Evolutionary conservation across 495 filamentous ascomycete genomes (phyloP).

Genomic region (Aspergillus incahuasiensis): DNA sequence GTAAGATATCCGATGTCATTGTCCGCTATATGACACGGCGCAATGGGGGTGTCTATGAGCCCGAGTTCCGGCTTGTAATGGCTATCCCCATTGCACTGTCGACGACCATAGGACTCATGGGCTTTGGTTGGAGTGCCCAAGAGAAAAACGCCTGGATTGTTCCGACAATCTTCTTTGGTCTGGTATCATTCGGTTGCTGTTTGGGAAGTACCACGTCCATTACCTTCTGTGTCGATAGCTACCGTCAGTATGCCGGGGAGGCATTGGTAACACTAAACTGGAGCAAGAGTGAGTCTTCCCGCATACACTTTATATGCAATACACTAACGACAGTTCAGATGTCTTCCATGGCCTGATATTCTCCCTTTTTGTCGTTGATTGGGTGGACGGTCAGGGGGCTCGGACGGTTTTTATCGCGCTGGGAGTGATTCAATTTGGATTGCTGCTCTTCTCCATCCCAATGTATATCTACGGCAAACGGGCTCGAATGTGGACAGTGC

Average conservation of each 20-base stretch:
- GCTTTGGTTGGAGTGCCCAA: conserved; percentile 85
- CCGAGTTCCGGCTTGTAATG: conserved; percentile 94
- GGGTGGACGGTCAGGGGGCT: conserved; percentile 71
- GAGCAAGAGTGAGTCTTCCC: conserved; percentile 63
- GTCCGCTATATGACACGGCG: conserved; percentile 70
- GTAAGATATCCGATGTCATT: conserved; percentile 81
- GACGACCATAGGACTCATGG: conserved; percentile 84
- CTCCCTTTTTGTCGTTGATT: conserved; percentile 84
- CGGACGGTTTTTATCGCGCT: conserved; percentile 76
- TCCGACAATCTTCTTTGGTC: conserved; percentile 86
- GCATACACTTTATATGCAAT: too few species aligned
- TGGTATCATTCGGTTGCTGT: conserved; percentile 90
- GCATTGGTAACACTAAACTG: conserved; percentile 94
- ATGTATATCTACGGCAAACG: conserved; percentile 97
- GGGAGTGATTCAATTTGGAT: conserved; percentile 80
- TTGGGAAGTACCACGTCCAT: conserved; percentile 91
- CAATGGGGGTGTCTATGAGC: conserved; percentile 94
- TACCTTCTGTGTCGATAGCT: conserved; percentile 91
- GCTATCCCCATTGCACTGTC: conserved; percentile 72
- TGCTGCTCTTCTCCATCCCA: conserved; percentile 72
- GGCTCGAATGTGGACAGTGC: conserved; percentile 92
- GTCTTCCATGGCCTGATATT: conserved; percentile 87
- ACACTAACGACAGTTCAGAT: conserved; percentile 43
- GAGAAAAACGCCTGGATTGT: conserved; percentile 79
- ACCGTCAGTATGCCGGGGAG: conserved; percentile 90